Conservation (phyloP, 75 land plant genomes). For the Selaginella tamariscina region DNA sequence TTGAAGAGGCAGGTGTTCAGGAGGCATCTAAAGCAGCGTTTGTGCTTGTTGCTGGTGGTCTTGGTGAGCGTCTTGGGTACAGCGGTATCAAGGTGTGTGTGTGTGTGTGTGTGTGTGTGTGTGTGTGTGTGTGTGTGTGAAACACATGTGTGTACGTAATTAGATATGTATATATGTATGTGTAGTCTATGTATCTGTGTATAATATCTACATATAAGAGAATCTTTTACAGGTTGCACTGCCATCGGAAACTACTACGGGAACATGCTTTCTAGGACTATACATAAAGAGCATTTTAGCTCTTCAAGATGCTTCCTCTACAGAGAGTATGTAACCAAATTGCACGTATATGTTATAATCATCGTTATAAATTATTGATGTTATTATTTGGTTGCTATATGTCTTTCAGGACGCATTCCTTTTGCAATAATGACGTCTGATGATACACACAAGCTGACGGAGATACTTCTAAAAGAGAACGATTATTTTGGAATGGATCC, state of each 20-base stretch:
- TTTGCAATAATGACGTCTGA: constrained; percentile 97
- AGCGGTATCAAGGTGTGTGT: constrained; percentile 85
- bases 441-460: constrained; percentile 68
- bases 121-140: no score
- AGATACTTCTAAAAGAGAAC: constrained; percentile 57
- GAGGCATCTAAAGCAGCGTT: constrained; percentile 71
- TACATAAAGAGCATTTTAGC: constrained; percentile 79
- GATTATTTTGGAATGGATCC: constrained; percentile 81
- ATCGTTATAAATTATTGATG: not conserved
- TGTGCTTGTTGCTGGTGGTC: constrained; percentile 96
- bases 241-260: constrained; percentile 65
- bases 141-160: no score
- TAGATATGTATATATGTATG: no score
- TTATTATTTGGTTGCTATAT: not conserved
- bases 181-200: no score
- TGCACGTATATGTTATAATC: constrained; percentile 40
- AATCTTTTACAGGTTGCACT: constrained; percentile 92
- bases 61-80: constrained; percentile 95
- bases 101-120: no score
- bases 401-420: constrained; percentile 48
- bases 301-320: constrained; percentile 57
- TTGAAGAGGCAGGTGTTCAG: constrained; percentile 64
- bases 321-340: constrained; percentile 6
- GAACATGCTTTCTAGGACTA: constrained; percentile 55
- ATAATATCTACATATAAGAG: no score